Evolutionary conservation across 2,329 filamentous ascomycete species (phyloP), one percentile per base, ranked within the genome.

Genomic region (Exophiala calicioides): DNA sequence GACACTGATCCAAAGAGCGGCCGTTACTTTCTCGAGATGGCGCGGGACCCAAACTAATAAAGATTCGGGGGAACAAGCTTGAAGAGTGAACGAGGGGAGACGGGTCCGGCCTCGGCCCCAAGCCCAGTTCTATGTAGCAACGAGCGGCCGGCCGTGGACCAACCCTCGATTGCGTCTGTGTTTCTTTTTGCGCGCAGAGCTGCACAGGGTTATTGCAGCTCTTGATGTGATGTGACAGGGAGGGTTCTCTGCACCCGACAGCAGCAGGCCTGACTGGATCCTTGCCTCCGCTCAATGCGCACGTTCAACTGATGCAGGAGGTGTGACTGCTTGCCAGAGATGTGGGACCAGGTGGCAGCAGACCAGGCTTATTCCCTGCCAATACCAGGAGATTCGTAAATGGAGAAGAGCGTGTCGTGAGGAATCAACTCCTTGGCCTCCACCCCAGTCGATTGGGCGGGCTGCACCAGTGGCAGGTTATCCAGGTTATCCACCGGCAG

Each of bases 1-100:
- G 40, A 54, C n/a, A n/a, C 47, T 44, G 40, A 30, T 15, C 26
- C 30, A 35, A 51, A 49, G 37, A 45, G 44, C 15, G 43, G 43
- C 43, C 36, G 47, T 51, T 54, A 50, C 46, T 51, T 38, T 36
- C 44, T 51, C 44, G 52, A 52, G 48, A 52, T 52, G 52, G 47
- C 45, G 48, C 48, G 52, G 44, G 29, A 38, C 27, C 27, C 20
- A 30, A 35, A 37, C 52, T 55, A 55, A 55, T 52, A 55, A 52
- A 55, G 48, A 46, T 29, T 33, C 43, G 44, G 40, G 35, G 34
- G 19, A 24, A 46, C 42, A 36, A 42, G 27, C 12, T 37, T 18
- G 32, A 21, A 23, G 27, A 32, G 40, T 37, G 32, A 31, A 16
- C 29, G 18, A 24, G 41, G 37, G 38, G 29, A 44, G 33, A 45